Evolutionary conservation across 768 basidiomycete genomes (phyloP).

Genomic region (Suillus clintonianus): DNA sequence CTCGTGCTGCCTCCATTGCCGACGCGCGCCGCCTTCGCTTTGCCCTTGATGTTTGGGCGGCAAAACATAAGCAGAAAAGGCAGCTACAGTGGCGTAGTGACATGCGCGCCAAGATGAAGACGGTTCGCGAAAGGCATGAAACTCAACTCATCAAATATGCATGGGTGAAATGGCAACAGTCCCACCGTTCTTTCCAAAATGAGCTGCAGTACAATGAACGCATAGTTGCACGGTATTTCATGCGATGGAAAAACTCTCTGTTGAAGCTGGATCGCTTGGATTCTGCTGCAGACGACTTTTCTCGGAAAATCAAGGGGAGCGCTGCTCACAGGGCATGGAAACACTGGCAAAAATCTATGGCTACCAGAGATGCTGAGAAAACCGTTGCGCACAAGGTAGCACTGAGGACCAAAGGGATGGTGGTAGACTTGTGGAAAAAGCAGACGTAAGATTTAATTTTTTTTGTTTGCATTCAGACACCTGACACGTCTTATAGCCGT

Average conservation of each 20-base stretch:
- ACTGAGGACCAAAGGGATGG: constrained; percentile 48
- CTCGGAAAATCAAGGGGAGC: constrained; percentile 38
- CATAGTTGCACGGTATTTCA: constrained; percentile 45
- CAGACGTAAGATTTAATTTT: constrained; percentile 44
- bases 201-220: constrained; percentile 50
- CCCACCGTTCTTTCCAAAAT: constrained; percentile 51
- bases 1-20: constrained; percentile 45
- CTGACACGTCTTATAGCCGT: constrained; percentile 36
- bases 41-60: constrained; percentile 54
- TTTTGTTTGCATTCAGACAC: constrained; percentile 2
- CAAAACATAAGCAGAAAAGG: constrained; percentile 52
- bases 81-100: constrained; percentile 64
- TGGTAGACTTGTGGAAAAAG: constrained; percentile 58
- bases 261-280: constrained; percentile 46
- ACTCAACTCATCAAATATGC: constrained; percentile 52
- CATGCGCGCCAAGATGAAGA: constrained; percentile 73
- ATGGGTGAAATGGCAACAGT: constrained; percentile 69
- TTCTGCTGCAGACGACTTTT: constrained; percentile 50
- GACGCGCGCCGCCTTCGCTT: constrained; percentile 45
- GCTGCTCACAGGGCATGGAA: constrained; percentile 49
- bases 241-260: constrained; percentile 55
- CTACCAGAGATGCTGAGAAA: constrained; percentile 48
- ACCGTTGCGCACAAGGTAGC: constrained; percentile 45
- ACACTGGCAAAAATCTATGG: constrained; percentile 52
- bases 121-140: constrained; percentile 58